A percentile compares a stretch with the other conserved stretches of the same genome.
phyloP scores from a whole-genome alignment of 768 basidiomycete genomes.

The Pisolithus orientalis region DNA sequence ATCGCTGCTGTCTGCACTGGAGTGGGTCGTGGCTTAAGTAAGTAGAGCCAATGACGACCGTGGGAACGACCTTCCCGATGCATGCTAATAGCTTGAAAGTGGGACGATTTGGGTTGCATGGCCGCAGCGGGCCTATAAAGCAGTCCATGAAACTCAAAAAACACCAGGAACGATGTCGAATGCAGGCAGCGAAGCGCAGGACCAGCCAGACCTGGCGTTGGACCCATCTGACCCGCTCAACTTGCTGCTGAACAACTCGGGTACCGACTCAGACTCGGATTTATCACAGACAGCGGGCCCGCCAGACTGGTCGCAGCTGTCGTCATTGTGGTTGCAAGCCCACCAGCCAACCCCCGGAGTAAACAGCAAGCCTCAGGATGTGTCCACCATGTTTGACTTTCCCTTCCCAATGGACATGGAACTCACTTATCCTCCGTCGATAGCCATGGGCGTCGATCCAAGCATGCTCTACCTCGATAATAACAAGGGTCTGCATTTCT shows the following conservation, averaged over 20 bases:
- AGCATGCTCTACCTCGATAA: constrained; percentile 47
- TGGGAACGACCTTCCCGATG: constrained; percentile 21
- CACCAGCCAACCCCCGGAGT: constrained; percentile 8
- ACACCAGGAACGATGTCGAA: constrained; percentile 12
- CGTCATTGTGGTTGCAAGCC: constrained; percentile 38
- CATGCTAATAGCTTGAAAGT: constrained; percentile 12
- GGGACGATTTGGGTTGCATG: constrained; percentile 14
- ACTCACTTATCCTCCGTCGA: constrained; percentile 36
- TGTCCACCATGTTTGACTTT: constrained; percentile 36
- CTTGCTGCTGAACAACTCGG: constrained; percentile 44
- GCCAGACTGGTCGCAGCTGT: constrained; percentile 51
- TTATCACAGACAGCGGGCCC: constrained; percentile 23
- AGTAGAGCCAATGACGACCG: background rate
- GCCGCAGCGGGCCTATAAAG: constrained; percentile 16
- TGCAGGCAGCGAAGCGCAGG: background rate
- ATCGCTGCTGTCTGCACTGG: background rate
- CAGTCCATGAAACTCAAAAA: background rate
- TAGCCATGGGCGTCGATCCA: constrained; percentile 57
- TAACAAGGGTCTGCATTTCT: constrained; percentile 11
- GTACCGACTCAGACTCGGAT: constrained; percentile 26
- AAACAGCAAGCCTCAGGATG: constrained; percentile 31
- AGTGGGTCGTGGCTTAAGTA: background rate
- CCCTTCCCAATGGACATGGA: constrained; percentile 54
- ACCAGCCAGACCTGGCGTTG: constrained; percentile 36
- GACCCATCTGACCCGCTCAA: constrained; percentile 56